A percentile compares a stretch with the other conserved stretches of the same genome.
Evolutionary conservation across 306 rosid genomes (phyloP).

Genomic region (Quercus rubra): DNA sequence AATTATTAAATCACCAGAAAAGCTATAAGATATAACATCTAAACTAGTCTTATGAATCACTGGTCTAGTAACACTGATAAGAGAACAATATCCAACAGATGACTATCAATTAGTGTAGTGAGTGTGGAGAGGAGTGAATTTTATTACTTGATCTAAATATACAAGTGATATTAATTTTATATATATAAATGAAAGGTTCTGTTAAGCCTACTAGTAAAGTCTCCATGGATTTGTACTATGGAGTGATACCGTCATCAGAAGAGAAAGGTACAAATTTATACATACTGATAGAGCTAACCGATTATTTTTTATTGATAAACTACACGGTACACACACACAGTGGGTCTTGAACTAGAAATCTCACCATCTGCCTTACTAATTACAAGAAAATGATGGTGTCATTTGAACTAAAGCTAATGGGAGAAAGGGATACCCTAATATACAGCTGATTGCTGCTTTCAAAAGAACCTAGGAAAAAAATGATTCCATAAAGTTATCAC

Average conservation of each 20-base stretch:
- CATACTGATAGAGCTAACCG: not conserved
- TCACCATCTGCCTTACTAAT: too few relatives aligned
- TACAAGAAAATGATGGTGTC: too few relatives aligned
- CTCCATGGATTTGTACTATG: not conserved
- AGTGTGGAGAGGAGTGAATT: not conserved
- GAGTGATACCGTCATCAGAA: not conserved
- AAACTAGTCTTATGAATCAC: not conserved
- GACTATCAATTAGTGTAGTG: not conserved
- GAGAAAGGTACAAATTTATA: not conserved
- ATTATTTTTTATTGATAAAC: too few relatives aligned
- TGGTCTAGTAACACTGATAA: not conserved
- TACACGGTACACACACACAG: too few relatives aligned
- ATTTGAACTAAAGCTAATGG: too few relatives aligned
- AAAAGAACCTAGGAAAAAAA: not conserved
- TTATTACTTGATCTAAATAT: not conserved
- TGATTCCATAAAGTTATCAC: not conserved
- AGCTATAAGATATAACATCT: not conserved
- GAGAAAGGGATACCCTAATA: not conserved
- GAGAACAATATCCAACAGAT: not conserved
- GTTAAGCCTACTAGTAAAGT: not conserved
- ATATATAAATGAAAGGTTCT: not conserved
- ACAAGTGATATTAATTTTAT: not conserved
- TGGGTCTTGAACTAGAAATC: too few relatives aligned
- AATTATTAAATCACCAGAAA: not conserved
- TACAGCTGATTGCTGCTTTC: not conserved